Conservation (phyloP, 2,329 filamentous ascomycete genomes). For the Fonsecaea pedrosoi region DNA sequence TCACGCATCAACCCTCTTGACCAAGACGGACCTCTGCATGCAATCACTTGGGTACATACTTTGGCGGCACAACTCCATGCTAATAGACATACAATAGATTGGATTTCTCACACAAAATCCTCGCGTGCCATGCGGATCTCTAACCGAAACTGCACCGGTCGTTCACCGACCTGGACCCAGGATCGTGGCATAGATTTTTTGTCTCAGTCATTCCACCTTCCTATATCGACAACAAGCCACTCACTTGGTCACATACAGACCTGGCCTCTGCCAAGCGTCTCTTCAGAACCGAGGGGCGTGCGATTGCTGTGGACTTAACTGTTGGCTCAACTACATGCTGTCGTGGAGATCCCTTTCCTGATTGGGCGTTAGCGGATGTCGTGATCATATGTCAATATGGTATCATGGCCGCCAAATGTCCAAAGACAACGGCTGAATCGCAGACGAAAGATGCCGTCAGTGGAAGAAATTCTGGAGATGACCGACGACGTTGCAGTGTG, state of each 20-base stretch:
- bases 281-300: not conserved
- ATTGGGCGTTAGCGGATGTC: conserved; percentile 31
- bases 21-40: not conserved
- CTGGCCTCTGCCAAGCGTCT: not conserved
- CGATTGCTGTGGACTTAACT: conserved; percentile 2
- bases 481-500: conserved; percentile 5
- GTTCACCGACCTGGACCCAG: not conserved
- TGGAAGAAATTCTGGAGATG: conserved; percentile 4
- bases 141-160: not conserved
- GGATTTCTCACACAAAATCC: not conserved
- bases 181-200: not conserved
- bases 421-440: not conserved
- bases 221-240: conserved; percentile 3
- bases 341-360: conserved; percentile 18
- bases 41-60: not conserved
- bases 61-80: not conserved
- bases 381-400: conserved; percentile 29
- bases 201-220: not conserved
- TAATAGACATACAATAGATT: conserved; percentile 2
- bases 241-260: not conserved
- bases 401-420: conserved; percentile 18
- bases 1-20: not conserved
- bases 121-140: not conserved
- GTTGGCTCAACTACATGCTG: conserved; percentile 9
- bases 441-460: not conserved